These are phyloP conservation scores for Candida freyschussii DNA, from an alignment of 1,139 yeast genomes.

Conservation along the genomic window DNA sequence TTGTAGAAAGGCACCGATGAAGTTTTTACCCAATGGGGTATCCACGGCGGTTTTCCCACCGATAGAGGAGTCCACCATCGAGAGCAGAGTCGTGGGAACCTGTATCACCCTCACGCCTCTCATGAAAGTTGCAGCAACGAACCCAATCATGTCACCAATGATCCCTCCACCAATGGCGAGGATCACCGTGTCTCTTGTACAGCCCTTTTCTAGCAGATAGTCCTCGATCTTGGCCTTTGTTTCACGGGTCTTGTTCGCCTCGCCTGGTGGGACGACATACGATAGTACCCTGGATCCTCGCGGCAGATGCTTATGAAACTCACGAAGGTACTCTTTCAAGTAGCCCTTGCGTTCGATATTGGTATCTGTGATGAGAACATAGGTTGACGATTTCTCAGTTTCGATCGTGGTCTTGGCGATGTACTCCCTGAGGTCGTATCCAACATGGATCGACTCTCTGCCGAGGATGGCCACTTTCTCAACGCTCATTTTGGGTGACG, in stretches of 20 bases:
- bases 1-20: constrained; percentile 97
- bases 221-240: constrained; percentile 95
- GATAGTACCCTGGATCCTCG: constrained; percentile 58
- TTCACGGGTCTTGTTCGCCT: constrained; percentile 78
- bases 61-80: constrained; percentile 98
- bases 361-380: constrained; percentile 84
- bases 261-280: constrained; percentile 88
- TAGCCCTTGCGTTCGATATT: constrained; percentile 73
- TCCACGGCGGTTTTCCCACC: constrained; percentile 99
- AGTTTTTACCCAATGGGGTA: constrained; percentile 95
- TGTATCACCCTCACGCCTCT: constrained; percentile 95
- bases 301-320: constrained; percentile 38
- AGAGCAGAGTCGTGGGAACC: constrained; percentile 85
- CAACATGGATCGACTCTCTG: constrained; percentile 81
- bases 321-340: constrained; percentile 34
- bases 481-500: constrained; percentile 19
- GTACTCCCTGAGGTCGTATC: constrained; percentile 74
- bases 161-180: constrained; percentile 98
- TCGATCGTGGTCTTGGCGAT: constrained; percentile 65
- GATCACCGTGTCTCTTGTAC: constrained; percentile 94
- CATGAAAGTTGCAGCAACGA: constrained; percentile 98
- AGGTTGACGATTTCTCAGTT: constrained; percentile 76
- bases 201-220: constrained; percentile 74
- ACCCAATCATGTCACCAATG: constrained; percentile 99
- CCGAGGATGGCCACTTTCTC: constrained; percentile 71